A percentile compares a stretch with the other conserved stretches of the same genome.
Conservation (phyloP, 441 rosid genomes). For the Gossypium schwendimanii region DNA sequence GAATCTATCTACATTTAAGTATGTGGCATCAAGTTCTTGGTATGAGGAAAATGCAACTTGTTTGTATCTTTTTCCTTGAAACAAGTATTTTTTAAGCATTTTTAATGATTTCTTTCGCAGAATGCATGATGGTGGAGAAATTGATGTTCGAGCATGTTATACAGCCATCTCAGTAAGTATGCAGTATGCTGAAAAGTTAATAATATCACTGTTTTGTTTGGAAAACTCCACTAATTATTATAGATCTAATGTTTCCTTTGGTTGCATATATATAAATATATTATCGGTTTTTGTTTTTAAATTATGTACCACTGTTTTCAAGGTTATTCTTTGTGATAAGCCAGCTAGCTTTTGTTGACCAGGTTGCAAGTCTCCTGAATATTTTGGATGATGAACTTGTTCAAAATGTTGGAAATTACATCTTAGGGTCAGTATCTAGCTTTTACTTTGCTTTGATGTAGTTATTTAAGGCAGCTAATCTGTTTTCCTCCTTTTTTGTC, state of each 20-base stretch:
- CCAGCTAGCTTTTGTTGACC: constrained; percentile 11
- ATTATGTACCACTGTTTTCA: neutral
- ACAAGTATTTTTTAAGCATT: neutral
- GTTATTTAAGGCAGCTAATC: neutral
- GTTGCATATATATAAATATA: neutral
- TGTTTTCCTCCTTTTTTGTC: neutral
- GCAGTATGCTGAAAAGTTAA: constrained; percentile 2
- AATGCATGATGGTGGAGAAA: constrained; percentile 95
- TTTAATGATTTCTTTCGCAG: constrained; percentile 23
- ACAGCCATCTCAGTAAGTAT: constrained; percentile 74
- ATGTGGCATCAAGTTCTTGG: neutral
- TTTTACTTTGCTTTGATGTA: constrained; percentile 7
- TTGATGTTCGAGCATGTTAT: constrained; percentile 91
- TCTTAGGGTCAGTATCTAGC: constrained; percentile 51
- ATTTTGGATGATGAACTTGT: constrained; percentile 71
- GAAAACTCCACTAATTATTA: neutral
- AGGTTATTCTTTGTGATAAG: neutral
- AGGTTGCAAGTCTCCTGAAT: constrained; percentile 79
- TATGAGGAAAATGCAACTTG: neutral
- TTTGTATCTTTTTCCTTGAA: constrained; percentile 1
- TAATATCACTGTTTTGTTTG: neutral
- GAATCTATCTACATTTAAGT: neutral
- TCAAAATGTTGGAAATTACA: constrained; percentile 66
- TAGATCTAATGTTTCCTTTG: neutral
- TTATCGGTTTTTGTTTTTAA: neutral